Conservation (phyloP, 345 rosid species). For the Camelina laxa region DNA sequence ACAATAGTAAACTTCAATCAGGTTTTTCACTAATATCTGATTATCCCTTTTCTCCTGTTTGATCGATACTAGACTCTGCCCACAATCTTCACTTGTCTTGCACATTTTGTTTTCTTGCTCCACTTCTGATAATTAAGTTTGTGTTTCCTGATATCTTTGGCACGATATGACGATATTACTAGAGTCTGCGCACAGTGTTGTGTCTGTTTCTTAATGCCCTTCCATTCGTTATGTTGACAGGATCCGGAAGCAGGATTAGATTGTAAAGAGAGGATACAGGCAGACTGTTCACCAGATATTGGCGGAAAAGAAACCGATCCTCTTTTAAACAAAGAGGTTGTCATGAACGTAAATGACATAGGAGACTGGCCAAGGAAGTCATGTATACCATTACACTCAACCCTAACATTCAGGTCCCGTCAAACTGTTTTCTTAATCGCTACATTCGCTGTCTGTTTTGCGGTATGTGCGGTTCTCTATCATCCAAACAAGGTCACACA, state of each 20-base stretch:
- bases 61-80: background rate
- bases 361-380: conserved; percentile 55
- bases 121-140: background rate
- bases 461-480: conserved; percentile 64
- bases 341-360: conserved; percentile 51
- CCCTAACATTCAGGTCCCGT: conserved; percentile 49
- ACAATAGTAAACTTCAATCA: conserved; percentile 46
- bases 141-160: conserved; percentile 3
- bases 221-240: conserved; percentile 46
- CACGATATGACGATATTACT: background rate
- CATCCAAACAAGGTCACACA: conserved; percentile 77
- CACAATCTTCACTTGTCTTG: conserved; percentile 25
- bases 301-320: conserved; percentile 51
- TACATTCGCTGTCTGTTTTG: conserved; percentile 64
- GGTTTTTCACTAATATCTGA: conserved; percentile 52
- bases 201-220: background rate
- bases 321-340: conserved; percentile 58
- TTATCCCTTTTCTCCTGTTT: conserved; percentile 10
- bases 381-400: conserved; percentile 42
- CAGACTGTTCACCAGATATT: conserved; percentile 26
- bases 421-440: conserved; percentile 52
- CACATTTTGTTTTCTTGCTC: conserved; percentile 24
- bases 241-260: conserved; percentile 46
- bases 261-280: conserved; percentile 32
- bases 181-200: conserved; percentile 5